Conservation (phyloP, 805 yeast species). For the Peterozyma xylosa region DNA sequence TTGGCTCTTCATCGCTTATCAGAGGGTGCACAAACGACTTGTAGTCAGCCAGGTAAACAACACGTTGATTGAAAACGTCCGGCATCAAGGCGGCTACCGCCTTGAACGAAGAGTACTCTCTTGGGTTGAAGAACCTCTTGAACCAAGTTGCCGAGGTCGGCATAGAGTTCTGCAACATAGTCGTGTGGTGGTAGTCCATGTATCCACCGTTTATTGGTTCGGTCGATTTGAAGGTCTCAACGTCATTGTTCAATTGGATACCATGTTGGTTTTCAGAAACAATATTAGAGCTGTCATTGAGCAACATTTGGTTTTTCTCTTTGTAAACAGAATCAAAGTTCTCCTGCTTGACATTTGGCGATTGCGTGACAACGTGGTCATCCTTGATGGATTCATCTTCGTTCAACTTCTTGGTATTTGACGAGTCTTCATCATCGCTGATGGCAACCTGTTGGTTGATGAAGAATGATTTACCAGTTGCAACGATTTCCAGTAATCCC, state of each 20-base stretch:
- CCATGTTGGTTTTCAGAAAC: background rate
- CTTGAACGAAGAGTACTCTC: conserved; percentile 29
- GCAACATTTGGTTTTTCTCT: conserved; percentile 5
- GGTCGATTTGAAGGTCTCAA: too few relatives aligned
- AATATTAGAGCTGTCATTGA: background rate
- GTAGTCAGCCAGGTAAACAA: conserved; percentile 9
- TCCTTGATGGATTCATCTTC: too few relatives aligned
- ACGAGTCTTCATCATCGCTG: background rate
- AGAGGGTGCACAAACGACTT: conserved; percentile 47
- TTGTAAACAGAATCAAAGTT: background rate
- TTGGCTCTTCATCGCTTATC: conserved; percentile 47
- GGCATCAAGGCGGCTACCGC: conserved; percentile 35
- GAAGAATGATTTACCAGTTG: conserved; percentile 37
- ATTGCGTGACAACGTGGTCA: background rate
- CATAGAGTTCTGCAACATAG: conserved; percentile 6
- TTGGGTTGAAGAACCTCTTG: conserved; percentile 37
- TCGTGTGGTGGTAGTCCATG: too few relatives aligned
- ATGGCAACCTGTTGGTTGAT: conserved; percentile 24
- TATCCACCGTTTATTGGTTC: too few relatives aligned
- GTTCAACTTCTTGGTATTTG: conserved; percentile 1
- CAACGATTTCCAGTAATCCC: conserved; percentile 51
- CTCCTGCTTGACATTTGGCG: background rate
- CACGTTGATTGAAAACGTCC: conserved; percentile 14
- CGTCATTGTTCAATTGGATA: background rate
- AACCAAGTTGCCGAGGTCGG: conserved; percentile 9